Evolutionary conservation across 2,329 filamentous ascomycete genomes (phyloP), one percentile per base, ranked within the genome.

Genomic region (Trichoderma koningiopsis): DNA sequence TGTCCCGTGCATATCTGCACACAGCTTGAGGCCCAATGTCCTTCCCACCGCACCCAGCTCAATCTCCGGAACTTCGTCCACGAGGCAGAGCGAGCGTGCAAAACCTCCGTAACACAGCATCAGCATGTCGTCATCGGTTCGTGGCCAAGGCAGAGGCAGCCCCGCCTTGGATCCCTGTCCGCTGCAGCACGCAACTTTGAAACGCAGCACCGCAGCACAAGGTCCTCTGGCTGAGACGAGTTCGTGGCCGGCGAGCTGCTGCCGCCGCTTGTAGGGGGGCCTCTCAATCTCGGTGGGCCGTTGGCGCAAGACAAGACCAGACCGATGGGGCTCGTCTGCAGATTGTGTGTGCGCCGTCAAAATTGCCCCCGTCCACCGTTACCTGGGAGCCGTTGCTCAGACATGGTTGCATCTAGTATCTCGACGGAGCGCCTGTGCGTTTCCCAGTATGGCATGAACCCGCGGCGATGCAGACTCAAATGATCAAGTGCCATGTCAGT

Each of bases 111-210:
- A 67, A 58, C 55, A 57, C 27, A n/a, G 13, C 64, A 67, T 67
- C 64, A 67, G 64, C 64, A 67, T 67, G 64, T 67, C 64, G 64
- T 67, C 64, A 67, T 67, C 64, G 29, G 55, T 16, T 16, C 64
- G 33, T 33, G 43, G 43, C 55, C 53, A 67, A 67, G 64, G 64
- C 63, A 59, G n/a, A 24, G 35, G 40, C 40, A 35, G 64, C 64
- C 64, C 64, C 64, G 64, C 64, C 64, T 52, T 37, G 11, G 11
- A 59, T 19, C 64, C 64, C 33, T 67, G 64, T 67, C 64, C 24
- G 24, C 33, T 31, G 64, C 35, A 67, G 64, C 64, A 67, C 40
- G 55, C 37, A 59, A 67, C 64, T 59, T 43, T 67, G 64, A 67
- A 67, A 67, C 64, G 27, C 40, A 31, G 37, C 24, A 49, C n/a